phyloP scores from a whole-genome alignment of 192 early-diverging fungal species.

The Entomortierella parvispora region DNA sequence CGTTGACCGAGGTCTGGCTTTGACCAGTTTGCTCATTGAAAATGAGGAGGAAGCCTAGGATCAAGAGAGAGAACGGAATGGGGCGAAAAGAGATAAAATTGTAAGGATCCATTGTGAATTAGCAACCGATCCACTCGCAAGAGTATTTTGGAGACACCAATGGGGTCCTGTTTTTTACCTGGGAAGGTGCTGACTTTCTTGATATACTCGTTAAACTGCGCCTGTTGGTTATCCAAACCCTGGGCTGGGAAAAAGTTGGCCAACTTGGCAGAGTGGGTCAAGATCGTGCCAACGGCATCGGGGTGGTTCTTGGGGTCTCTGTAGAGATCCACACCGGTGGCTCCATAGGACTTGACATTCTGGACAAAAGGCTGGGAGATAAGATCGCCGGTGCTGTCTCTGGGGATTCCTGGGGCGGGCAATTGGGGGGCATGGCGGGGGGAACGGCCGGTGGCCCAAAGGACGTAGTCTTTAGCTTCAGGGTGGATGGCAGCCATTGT shows the following conservation, averaged over 20 bases:
- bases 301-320: neutral
- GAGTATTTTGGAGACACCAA: too few species aligned
- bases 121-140: too few species aligned
- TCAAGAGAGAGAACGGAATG: too few species aligned
- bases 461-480: too few species aligned
- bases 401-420: neutral
- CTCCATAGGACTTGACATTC: neutral
- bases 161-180: too few species aligned
- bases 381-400: neutral
- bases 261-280: neutral
- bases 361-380: neutral
- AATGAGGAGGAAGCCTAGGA: neutral
- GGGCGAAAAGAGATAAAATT: too few species aligned
- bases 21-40: neutral
- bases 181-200: neutral
- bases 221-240: neutral
- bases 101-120: too few species aligned
- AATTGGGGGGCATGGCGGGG: too few species aligned
- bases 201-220: neutral
- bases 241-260: neutral
- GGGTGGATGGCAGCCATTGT: too few species aligned
- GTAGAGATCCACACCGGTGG: neutral
- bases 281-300: neutral
- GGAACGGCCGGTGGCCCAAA: too few species aligned
- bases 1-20: neutral